Conservation (phyloP, 2,329 filamentous ascomycete species). For the Exophiala sideris region DNA sequence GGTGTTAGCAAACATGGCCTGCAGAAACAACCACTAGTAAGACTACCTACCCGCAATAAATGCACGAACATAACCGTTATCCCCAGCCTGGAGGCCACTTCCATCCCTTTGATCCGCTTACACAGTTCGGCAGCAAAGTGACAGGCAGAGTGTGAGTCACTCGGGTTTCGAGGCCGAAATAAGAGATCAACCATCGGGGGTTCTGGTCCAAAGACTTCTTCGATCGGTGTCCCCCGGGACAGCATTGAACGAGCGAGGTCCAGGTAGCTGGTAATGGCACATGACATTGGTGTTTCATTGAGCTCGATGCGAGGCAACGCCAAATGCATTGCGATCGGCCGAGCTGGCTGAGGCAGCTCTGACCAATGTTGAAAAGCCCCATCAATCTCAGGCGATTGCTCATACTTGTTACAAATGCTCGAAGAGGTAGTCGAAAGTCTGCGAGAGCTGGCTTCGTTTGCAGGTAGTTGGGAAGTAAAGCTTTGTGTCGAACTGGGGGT, state of each 20-base stretch:
- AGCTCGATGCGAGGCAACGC: slow-evolving; percentile 2
- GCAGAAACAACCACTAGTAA: background rate
- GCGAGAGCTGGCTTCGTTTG: background rate
- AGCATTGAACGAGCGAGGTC: slow-evolving; percentile 1
- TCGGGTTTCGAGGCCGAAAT: slow-evolving; percentile 2
- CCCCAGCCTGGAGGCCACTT: slow-evolving; percentile 1
- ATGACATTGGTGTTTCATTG: background rate
- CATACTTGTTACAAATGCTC: background rate
- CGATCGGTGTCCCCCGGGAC: background rate
- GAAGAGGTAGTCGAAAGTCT: background rate
- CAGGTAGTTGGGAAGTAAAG: background rate
- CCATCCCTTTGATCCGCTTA: slow-evolving; percentile 1
- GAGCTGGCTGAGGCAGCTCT: background rate
- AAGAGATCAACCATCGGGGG: slow-evolving; percentile 5
- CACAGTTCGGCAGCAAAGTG: slow-evolving; percentile 8
- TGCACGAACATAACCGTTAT: slow-evolving; percentile 4
- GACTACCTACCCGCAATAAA: slow-evolving; percentile 4
- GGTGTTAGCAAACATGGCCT: background rate
- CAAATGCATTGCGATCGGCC: background rate
- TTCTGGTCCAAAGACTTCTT: slow-evolving; percentile 4
- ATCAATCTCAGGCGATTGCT: background rate
- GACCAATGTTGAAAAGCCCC: background rate
- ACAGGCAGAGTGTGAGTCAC: slow-evolving; percentile 8
- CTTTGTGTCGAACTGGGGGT: background rate
- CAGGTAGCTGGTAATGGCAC: slow-evolving; percentile 6